Evolutionary conservation across 2,329 filamentous ascomycete genomes (phyloP), one percentile per base, ranked within the genome.

Genomic region (Colletotrichum falcatum): DNA sequence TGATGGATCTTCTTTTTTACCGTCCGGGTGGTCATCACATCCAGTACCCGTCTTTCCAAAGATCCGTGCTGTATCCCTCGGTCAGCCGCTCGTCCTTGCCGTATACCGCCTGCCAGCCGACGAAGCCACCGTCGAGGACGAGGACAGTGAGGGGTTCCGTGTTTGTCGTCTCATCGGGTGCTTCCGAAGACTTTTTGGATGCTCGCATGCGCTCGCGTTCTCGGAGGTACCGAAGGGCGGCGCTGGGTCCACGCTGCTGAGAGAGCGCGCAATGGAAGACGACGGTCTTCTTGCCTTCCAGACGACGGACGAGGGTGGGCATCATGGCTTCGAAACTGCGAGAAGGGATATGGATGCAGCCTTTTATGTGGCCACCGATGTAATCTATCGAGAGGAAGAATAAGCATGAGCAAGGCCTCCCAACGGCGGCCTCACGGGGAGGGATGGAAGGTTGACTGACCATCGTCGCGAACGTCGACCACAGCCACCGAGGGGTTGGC

Each of bases 231-330:
- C 87, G 86, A 75, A 97, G 82, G 4, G 96, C 96, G 4, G 95
- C 94, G 61, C 88, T 88, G 0, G 96, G 96, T 0, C 96, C 96
- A 0, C 96, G 87, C 82, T 97, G 92, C 83, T 98, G 96, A 74
- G 92, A 95, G 65, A 98, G 84, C 23, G 93, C 92, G 81, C 96
- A 99, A 83, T 99, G 96, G 80, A 99, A 99, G 1, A 99, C 89
- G 18, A 99, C 94, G 14, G 88, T 91, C 66, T 96, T 89, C 80
- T 94, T 94, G 77, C 91, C 90, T 74, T 89, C 84, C 58, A 98
- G 87, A 53, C 88, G 90, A 66, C 94, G 90, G 16, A 97, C 86
- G n/a, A 99, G 89, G 73, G 94, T 93, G 0, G 95, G 92, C 80
- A 96, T 89, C 74, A 87, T 89, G 78, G 89, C 88, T 76, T 97